These are phyloP conservation scores for Entomortierella chlamydospora DNA, from an alignment of 192 early-diverging fungal genomes.

Conservation along the genomic window DNA sequence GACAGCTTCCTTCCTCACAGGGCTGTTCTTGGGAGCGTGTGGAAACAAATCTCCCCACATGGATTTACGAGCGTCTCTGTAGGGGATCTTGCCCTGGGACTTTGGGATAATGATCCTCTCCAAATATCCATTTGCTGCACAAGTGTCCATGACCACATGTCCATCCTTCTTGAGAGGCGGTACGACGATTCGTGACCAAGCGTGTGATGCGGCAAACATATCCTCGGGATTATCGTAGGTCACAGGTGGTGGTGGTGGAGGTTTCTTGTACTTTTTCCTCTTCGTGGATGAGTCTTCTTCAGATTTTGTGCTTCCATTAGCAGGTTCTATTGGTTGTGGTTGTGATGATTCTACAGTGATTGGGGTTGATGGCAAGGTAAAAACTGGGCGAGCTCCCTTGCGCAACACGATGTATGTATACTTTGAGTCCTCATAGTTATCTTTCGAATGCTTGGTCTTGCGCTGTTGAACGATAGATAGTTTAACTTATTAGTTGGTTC, in stretches of 20 bases:
- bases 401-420: conserved; percentile 86
- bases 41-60: conserved; percentile 90
- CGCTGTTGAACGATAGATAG: conserved; percentile 51
- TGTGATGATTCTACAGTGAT: background rate
- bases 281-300: background rate
- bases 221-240: conserved; percentile 35
- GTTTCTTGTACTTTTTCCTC: conserved; percentile 41
- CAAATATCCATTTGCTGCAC: conserved; percentile 58
- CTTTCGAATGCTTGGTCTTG: conserved; percentile 72
- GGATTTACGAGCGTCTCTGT: conserved; percentile 79
- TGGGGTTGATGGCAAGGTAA: conserved; percentile 1
- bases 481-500: background rate
- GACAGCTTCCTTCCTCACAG: conserved; percentile 30
- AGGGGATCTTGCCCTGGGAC: conserved; percentile 74
- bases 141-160: conserved; percentile 80
- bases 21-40: conserved; percentile 70
- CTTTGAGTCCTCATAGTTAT: conserved; percentile 76
- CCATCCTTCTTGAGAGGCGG: conserved; percentile 84
- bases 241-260: conserved; percentile 37
- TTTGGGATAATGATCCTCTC: conserved; percentile 79
- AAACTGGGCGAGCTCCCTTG: conserved; percentile 65
- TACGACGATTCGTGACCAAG: conserved; percentile 78
- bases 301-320: background rate
- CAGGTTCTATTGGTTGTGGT: background rate
- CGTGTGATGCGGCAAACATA: conserved; percentile 56